Percentiles rank a stretch among this genome's conserved stretches.
Evolutionary conservation across 2,329 filamentous ascomycete species (phyloP).

Genomic region (Parasarocladium wereldwijsianum): DNA sequence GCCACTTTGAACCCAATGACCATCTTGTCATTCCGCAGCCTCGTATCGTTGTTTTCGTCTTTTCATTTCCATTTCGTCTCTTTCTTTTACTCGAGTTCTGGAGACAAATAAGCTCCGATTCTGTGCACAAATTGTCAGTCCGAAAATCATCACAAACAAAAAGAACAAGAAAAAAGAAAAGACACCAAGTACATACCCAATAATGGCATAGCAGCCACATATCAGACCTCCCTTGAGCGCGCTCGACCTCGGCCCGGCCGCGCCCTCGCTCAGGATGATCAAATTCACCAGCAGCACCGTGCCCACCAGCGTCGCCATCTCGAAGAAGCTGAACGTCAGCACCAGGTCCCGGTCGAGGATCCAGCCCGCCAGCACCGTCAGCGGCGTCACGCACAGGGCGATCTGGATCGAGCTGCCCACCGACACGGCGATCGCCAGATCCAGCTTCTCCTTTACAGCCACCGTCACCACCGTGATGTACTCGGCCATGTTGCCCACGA

Average conservation of each 20-base stretch:
- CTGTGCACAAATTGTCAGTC: not conserved
- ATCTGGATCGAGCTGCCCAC: slow-evolving; percentile 47
- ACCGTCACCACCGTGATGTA: slow-evolving; percentile 41
- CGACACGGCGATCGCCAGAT: slow-evolving; percentile 41
- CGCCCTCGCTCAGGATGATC: slow-evolving; percentile 57
- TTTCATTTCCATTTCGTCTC: too few relatives aligned
- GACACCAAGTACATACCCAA: slow-evolving; percentile 26
- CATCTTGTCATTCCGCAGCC: too few relatives aligned
- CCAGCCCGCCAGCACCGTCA: slow-evolving; percentile 47
- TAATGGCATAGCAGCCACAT: slow-evolving; percentile 38
- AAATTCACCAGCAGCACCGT: slow-evolving; percentile 61
- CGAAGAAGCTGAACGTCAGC: slow-evolving; percentile 63
- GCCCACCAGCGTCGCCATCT: slow-evolving; percentile 59
- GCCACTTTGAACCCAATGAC: too few relatives aligned
- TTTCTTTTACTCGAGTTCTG: slow-evolving; percentile 1
- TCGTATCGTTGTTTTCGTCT: too few relatives aligned
- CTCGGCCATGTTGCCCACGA: slow-evolving; percentile 25
- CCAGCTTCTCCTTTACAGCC: slow-evolving; percentile 41
- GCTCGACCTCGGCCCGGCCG: slow-evolving; percentile 43
- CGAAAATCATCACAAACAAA: not conserved
- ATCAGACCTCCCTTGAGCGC: slow-evolving; percentile 39
- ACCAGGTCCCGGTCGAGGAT: slow-evolving; percentile 37
- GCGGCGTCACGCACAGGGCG: slow-evolving; percentile 43
- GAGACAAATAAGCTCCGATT: slow-evolving; percentile 3
- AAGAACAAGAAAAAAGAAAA: not conserved